phyloP scores from a whole-genome alignment of 202 grass and related monocot species.

The Zizania palustris region DNA sequence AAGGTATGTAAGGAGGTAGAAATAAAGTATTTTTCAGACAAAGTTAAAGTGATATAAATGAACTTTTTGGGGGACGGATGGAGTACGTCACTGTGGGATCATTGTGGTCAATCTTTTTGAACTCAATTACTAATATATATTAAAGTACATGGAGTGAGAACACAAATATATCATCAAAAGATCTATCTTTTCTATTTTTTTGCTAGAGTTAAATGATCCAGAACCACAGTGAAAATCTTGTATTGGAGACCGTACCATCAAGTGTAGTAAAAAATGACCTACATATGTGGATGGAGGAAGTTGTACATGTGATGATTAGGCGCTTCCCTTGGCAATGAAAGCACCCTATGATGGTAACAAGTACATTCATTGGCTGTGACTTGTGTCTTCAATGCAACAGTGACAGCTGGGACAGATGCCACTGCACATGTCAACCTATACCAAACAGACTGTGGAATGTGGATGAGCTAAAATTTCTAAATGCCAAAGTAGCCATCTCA shows the following conservation, averaged over 20 bases:
- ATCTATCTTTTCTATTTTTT: neutral
- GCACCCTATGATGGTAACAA: neutral
- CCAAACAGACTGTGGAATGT: neutral
- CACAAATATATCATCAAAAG: neutral
- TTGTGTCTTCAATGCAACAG: neutral
- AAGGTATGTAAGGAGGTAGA: too few species aligned
- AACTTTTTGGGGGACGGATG: neutral
- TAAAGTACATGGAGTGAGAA: neutral
- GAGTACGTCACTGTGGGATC: neutral
- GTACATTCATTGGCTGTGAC: neutral
- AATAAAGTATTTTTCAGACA: too few species aligned
- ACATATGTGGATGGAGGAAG: neutral
- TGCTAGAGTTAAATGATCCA: too few species aligned
- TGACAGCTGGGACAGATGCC: slow-evolving; percentile 16
- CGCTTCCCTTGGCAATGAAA: neutral
- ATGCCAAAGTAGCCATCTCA: neutral
- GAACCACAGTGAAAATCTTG: too few species aligned
- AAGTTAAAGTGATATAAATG: too few species aligned
- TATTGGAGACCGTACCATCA: too few species aligned
- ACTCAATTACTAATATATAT: too few species aligned
- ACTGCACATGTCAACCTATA: neutral
- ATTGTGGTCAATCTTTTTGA: neutral
- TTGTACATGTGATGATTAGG: neutral
- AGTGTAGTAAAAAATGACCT: neutral
- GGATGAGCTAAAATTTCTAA: neutral